Evolutionary conservation across 2,329 filamentous ascomycete species (phyloP), one percentile per base, ranked within the genome.

Genomic region (Aspergillus niger): DNA sequence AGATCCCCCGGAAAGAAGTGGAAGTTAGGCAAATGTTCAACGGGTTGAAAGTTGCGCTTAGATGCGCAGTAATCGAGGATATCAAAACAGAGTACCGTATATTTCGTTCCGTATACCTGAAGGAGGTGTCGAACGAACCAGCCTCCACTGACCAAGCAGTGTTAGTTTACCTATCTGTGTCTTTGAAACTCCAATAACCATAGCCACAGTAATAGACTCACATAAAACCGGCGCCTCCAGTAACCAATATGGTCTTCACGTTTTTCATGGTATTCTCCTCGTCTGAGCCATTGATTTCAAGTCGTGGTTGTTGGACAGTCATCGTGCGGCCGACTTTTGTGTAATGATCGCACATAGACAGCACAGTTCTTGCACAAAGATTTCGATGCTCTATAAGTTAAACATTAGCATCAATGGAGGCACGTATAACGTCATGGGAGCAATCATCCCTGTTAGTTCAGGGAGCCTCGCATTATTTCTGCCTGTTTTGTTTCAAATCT

Each of bases 31-130:
- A 49, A 13, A 30, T 49, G 44, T 6, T 49, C 44, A n/a, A 91
- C 89, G 73, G 94, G 94, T 28, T 83, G 84, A 74, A 93, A 94
- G 76, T 93, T 94, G 55, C 82, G 80, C 67, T 49, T 49, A 15
- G 90, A 90, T 5, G 90, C 85, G 78, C 90, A 92, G 78, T 93
- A 92, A 74, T 94, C 91, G 61, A 94, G 82, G 76, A 92, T 94
- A 78, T 94, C 91, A 70, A 93, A 92, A 30, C 89, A 93, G 53
- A 93, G 82, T 63, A 94, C 85, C 70, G 90, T 90, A 81, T 94
- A 94, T 63, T 11, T 11, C 17, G 87, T 74, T 3, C 89, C 85
- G 71, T 94, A 94, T 32, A 87, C 91, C 60, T 91, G 78, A 10
- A 87, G 86, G 55, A 95, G 82, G 76, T 94, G 91, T 63, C 91